Evolutionary conservation across 1,284 basidiomycete species (phyloP).

Genomic region (Trichosporon faecale): DNA sequence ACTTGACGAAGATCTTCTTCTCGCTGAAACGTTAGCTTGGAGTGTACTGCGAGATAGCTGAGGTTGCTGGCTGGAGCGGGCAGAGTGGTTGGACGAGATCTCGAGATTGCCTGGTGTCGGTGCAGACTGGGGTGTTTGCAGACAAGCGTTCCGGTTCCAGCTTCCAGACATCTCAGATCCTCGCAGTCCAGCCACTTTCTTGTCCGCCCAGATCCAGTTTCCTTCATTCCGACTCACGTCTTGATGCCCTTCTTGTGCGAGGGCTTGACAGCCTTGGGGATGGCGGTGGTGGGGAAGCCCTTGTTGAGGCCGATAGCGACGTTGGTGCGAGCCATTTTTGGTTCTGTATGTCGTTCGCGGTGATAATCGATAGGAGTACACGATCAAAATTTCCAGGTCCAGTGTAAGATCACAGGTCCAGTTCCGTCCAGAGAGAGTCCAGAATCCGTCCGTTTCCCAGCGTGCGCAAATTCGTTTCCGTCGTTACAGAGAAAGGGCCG

Average conservation of each 20-base stretch:
- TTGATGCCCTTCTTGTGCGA: slow-evolving; percentile 89
- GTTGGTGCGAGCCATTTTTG: slow-evolving; percentile 58
- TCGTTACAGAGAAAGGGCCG: no score
- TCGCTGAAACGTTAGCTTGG: slow-evolving; percentile 35
- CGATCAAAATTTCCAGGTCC: slow-evolving; percentile 4
- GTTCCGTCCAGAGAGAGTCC: no score
- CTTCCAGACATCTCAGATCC: background rate
- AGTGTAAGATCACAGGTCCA: background rate
- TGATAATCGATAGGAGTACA: background rate
- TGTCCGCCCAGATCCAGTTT: background rate
- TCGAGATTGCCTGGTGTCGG: background rate
- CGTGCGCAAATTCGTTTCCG: background rate
- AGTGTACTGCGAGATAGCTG: background rate
- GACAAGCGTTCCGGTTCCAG: no score
- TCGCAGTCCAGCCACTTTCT: background rate
- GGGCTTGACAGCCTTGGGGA: slow-evolving; percentile 74
- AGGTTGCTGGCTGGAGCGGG: background rate
- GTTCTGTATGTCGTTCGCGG: background rate
- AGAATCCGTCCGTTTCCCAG: background rate
- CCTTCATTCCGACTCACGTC: slow-evolving; percentile 43
- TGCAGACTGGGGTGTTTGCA: no score
- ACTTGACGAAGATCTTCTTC: slow-evolving; percentile 87
- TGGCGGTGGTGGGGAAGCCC: slow-evolving; percentile 86
- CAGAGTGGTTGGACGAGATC: background rate
- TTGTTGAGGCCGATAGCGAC: slow-evolving; percentile 86